Conservation (phyloP, 495 filamentous ascomycete genomes). For the Podospora pseudocomata region DNA sequence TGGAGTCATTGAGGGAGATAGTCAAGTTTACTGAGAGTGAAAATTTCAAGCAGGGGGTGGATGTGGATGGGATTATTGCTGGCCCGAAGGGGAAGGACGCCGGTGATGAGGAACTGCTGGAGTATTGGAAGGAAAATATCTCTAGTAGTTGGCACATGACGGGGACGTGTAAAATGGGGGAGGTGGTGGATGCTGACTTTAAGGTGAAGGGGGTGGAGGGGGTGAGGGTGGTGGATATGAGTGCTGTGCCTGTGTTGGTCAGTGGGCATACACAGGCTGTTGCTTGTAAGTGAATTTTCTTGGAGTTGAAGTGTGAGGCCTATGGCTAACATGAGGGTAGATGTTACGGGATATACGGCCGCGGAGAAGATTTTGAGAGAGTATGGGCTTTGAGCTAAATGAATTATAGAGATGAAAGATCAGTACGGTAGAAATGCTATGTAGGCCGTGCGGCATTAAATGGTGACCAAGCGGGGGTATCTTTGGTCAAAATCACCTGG, state of each 20-base stretch:
- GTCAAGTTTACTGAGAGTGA: constrained; percentile 42
- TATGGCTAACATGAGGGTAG: background rate
- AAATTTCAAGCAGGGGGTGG: constrained; percentile 39
- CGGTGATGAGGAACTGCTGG: constrained; percentile 55
- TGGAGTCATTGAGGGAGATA: constrained; percentile 51
- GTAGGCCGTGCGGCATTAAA: too few species aligned
- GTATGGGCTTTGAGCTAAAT: constrained; percentile 22
- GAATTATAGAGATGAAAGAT: too few species aligned
- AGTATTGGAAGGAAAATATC: constrained; percentile 42
- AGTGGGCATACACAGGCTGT: constrained; percentile 36
- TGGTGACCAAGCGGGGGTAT: too few species aligned
- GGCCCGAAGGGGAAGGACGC: constrained; percentile 38
- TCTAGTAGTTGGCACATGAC: constrained; percentile 54
- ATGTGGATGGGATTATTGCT: constrained; percentile 39
- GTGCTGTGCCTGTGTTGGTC: constrained; percentile 56
- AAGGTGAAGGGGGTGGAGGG: constrained; percentile 52
- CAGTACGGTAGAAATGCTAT: too few species aligned
- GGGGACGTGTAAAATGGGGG: constrained; percentile 63
- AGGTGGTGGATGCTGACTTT: constrained; percentile 55
- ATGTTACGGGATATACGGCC: constrained; percentile 36
- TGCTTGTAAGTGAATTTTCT: constrained; percentile 25
- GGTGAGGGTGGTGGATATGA: constrained; percentile 63
- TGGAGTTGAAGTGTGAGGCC: background rate
- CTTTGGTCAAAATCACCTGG: too few species aligned
- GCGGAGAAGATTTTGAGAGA: constrained; percentile 45